phyloP scores from a whole-genome alignment of 305 asterid species.

The Fraxinus paxiana region DNA sequence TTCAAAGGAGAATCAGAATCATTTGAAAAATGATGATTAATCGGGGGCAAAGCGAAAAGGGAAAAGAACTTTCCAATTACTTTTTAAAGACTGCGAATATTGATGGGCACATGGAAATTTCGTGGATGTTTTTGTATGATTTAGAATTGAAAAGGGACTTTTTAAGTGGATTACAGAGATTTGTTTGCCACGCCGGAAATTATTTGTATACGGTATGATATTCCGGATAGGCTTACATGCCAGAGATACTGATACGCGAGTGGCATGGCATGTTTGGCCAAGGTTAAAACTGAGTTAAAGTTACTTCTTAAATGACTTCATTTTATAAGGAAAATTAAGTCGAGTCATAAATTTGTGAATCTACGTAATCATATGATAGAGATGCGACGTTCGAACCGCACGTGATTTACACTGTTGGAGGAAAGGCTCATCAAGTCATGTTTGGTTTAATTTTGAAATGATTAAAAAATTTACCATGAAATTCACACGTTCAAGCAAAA shows the following conservation, averaged over 20 bases:
- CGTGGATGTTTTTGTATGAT: neutral
- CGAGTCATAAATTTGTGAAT: neutral
- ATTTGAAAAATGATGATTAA: neutral
- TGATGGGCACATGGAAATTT: constrained; percentile 23
- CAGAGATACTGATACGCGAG: neutral
- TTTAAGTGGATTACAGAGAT: neutral
- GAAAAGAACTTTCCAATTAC: constrained; percentile 11
- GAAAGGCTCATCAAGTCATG: too few relatives aligned
- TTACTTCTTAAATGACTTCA: neutral
- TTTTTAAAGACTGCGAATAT: neutral
- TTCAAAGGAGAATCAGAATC: neutral
- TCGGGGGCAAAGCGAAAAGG: constrained; percentile 1
- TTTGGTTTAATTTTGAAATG: too few relatives aligned
- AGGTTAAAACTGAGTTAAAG: neutral
- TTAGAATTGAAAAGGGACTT: neutral
- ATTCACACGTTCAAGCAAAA: too few relatives aligned
- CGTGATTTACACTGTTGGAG: neutral
- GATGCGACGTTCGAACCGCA: neutral
- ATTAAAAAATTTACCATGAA: too few relatives aligned
- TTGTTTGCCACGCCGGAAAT: neutral
- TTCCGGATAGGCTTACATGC: neutral
- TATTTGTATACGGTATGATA: neutral
- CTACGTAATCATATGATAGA: neutral
- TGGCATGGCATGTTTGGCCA: neutral
- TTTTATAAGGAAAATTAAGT: too few relatives aligned